Evolutionary conservation across 805 yeast genomes (phyloP).

Genomic region (Tetrapisispora fleetii): DNA sequence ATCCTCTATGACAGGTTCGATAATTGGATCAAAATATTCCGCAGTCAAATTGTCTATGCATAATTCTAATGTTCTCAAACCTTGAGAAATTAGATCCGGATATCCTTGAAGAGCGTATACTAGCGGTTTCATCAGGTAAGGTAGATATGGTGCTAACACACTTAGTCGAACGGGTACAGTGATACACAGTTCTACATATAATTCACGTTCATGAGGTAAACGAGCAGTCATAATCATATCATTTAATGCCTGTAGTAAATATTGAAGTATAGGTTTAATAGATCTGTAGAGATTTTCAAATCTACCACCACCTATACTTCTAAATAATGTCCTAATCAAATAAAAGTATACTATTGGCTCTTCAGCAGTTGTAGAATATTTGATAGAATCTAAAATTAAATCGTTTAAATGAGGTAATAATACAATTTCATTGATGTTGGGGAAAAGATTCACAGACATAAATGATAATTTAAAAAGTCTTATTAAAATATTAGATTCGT

Average conservation of each 20-base stretch:
- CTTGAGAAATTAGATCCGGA: slow-evolving; percentile 88
- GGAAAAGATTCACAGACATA: slow-evolving; percentile 91
- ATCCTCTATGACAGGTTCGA: slow-evolving; percentile 92
- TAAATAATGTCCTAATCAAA: slow-evolving; percentile 75
- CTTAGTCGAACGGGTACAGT: slow-evolving; percentile 94
- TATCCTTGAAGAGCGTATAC: slow-evolving; percentile 85
- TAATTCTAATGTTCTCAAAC: slow-evolving; percentile 84
- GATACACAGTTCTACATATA: slow-evolving; percentile 87
- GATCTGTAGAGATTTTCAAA: slow-evolving; percentile 89
- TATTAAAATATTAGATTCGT: slow-evolving; percentile 70
- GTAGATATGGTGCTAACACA: slow-evolving; percentile 86
- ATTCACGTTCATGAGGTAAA: slow-evolving; percentile 82
- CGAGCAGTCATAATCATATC: slow-evolving; percentile 74
- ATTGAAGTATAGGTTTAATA: slow-evolving; percentile 83
- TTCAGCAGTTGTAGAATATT: slow-evolving; percentile 70
- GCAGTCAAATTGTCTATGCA: slow-evolving; percentile 96
- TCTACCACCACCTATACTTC: slow-evolving; percentile 95
- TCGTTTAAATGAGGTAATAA: slow-evolving; percentile 80
- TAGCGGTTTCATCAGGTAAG: slow-evolving; percentile 80
- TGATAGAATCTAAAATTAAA: slow-evolving; percentile 69
- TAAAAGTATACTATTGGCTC: slow-evolving; percentile 89
- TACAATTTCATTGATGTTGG: slow-evolving; percentile 77
- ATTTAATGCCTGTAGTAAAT: slow-evolving; percentile 74
- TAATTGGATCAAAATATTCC: slow-evolving; percentile 92
- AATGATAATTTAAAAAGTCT: slow-evolving; percentile 85